Conservation (phyloP, 2,329 filamentous ascomycete species). For the Talaromyces sp. region DNA sequence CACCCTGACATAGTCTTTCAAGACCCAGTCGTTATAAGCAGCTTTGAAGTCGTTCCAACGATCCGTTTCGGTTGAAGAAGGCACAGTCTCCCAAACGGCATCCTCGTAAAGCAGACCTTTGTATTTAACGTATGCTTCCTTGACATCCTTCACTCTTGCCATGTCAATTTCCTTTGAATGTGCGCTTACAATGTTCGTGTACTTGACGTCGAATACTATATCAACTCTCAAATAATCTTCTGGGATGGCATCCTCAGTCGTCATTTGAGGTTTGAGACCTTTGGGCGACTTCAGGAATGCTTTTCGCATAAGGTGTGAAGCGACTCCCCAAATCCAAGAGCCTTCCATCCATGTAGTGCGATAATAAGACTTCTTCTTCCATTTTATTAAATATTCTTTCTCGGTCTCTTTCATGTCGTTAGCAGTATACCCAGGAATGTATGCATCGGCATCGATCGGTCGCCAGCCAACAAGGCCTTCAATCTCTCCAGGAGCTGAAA, state of each 20-base stretch:
- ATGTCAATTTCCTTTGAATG: conserved; percentile 67
- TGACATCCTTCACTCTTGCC: conserved; percentile 67
- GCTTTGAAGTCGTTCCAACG: conserved; percentile 75
- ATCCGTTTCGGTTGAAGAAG: conserved; percentile 56
- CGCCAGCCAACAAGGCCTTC: conserved; percentile 85
- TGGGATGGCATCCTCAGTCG: conserved; percentile 73
- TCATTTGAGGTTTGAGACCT: conserved; percentile 64
- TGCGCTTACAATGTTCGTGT: conserved; percentile 55
- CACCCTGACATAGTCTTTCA: conserved; percentile 69
- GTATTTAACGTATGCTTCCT: conserved; percentile 79
- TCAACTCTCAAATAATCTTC: conserved; percentile 83
- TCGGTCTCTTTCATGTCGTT: conserved; percentile 65
- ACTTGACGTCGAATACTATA: conserved; percentile 81
- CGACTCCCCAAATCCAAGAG: conserved; percentile 78
- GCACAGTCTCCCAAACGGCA: conserved; percentile 82
- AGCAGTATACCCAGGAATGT: conserved; percentile 52
- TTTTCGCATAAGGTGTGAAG: conserved; percentile 61
- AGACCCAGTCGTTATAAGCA: conserved; percentile 83
- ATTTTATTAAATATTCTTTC: conserved; percentile 93
- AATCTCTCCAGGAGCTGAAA: conserved; percentile 63
- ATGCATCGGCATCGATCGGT: conserved; percentile 58
- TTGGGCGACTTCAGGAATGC: conserved; percentile 70
- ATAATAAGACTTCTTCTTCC: conserved; percentile 75
- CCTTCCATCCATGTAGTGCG: conserved; percentile 85
- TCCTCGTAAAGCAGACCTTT: conserved; percentile 90